Evolutionary conservation across 352 stramenopile species (phyloP), one percentile per base, ranked within the genome.

Genomic region (Globisporangium alternatum): DNA sequence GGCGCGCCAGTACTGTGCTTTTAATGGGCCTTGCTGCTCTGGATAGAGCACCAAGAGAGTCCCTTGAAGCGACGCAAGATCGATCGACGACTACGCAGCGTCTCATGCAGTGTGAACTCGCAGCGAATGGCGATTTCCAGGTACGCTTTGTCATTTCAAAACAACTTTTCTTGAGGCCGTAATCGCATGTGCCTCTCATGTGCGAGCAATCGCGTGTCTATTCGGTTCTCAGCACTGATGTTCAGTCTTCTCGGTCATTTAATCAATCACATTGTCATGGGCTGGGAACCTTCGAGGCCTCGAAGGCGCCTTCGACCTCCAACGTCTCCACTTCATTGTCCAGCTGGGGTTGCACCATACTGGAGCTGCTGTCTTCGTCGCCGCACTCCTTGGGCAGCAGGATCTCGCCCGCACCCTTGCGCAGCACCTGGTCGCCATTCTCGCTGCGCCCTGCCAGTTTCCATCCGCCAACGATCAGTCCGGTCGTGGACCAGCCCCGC

Each of bases 401-500:
- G 62, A 83, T 81, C 65, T 83, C 76, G 2, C 76, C 76, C 3
- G 60, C 76, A 6, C 75, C 76, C 64, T 81, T 83, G 31, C 76
- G 73, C 15, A 83, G 69, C 35, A 83, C 73, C 30, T 74, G 64
- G 0, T 49, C 57, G 2, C 76, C 76, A 51, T 72, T 68, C 31
- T 63, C 60, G 2, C 66, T 70, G 19, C 60, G 62, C 17, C 43
- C 43, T 5, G 63, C 69, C 17, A 84, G 47, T 5, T 73, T 66
- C 76, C 76, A 84, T 21, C 76, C 76, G 60, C 78, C 73, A 3
- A 84, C 71, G 39, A 84, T 68, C 15, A 84, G 54, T 2, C 66
- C 76, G 0, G 71, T 74, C 33, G 71, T 81, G 56, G 69, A 81
- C 73, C 74, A 84, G 21, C 76, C 76, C 21, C 66, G 70, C 15